Conservation (phyloP, 306 rosid species). For the Mimosa bimucronata region DNA sequence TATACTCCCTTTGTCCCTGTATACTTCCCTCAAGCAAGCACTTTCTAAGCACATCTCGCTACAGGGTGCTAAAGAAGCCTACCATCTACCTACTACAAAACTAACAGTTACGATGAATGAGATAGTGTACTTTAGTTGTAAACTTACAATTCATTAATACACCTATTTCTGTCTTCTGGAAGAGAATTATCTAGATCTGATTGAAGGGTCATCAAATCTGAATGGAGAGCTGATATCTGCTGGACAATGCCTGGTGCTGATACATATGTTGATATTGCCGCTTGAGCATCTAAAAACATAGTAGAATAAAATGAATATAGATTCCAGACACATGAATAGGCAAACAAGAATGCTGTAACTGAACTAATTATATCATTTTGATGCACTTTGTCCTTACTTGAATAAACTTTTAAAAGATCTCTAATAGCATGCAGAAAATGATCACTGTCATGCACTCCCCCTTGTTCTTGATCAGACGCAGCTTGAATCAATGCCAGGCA, state of each 20-base stretch:
- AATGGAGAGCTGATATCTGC: constrained; percentile 86
- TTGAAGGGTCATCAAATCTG: constrained; percentile 84
- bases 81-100: neutral
- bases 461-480: constrained; percentile 94
- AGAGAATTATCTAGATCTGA: constrained; percentile 92
- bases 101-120: neutral
- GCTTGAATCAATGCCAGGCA: constrained; percentile 92
- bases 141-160: constrained; percentile 93
- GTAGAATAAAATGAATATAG: constrained; percentile 21
- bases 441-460: constrained; percentile 96
- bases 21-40: neutral
- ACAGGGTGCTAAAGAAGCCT: neutral
- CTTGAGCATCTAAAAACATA: constrained; percentile 78
- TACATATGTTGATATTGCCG: constrained; percentile 78
- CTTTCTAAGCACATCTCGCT: neutral
- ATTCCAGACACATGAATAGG: constrained; percentile 35
- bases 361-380: constrained; percentile 28
- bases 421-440: constrained; percentile 91
- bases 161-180: constrained; percentile 95
- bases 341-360: constrained; percentile 28
- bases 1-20: no score
- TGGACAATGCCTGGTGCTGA: constrained; percentile 99
- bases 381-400: constrained; percentile 56
- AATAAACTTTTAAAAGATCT: constrained; percentile 90
- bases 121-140: neutral